Base-by-base conservation (phyloP, 2,329 filamentous ascomycete genomes). In the Cercospora sp. region DNA sequence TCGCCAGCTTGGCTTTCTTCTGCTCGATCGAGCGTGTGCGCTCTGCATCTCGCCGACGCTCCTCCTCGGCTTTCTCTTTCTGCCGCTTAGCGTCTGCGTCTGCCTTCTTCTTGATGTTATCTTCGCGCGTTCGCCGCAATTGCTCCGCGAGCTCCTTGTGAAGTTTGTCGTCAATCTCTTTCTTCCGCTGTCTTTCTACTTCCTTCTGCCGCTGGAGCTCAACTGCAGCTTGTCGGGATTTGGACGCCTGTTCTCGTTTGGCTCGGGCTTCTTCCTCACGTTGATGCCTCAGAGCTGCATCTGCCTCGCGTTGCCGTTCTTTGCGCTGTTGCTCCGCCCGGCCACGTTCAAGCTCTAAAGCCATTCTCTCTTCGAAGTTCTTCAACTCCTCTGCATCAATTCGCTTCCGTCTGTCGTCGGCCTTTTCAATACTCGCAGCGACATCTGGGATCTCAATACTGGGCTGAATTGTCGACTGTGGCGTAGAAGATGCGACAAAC, bases 21-120 rank as follows among this genome's bases (percentile, higher is more conserved):
- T 62, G 21, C n/a, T 49, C 43, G 24, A 21, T 32, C 9, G 60
- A 30, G 26, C 26, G 60, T 6, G 3, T n/a, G 24, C 61, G 61
- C n/a, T 64, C 61, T n/a, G 40, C 18, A 3, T 40, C 45, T 9
- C 28, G 21, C 45, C 62, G 55, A 21, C 26, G 34, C 8, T 57
- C 26, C 18, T 69, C 34, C 10, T 53, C 66, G 26, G 32, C 57
- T 18, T 63, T 65, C 13, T 57, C 61, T 21, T 45, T 59, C 32
- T 45, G n/a, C 8, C 30, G 5, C 18, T 43, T 45, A 3, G 40
- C 53, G 1, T 64, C 62, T 10, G 57, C 58, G 9, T 63, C 62
- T n/a, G 59, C 60, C 5, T 51, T 59, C n/a, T 61, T 65, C 34
- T 59, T 57, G 24, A 16, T 43, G 3, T 28, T 59, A 2, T 65